These are phyloP conservation scores for Uromyces viciae-fabae DNA, from an alignment of 1,284 basidiomycete genomes.

Conservation along the genomic window DNA sequence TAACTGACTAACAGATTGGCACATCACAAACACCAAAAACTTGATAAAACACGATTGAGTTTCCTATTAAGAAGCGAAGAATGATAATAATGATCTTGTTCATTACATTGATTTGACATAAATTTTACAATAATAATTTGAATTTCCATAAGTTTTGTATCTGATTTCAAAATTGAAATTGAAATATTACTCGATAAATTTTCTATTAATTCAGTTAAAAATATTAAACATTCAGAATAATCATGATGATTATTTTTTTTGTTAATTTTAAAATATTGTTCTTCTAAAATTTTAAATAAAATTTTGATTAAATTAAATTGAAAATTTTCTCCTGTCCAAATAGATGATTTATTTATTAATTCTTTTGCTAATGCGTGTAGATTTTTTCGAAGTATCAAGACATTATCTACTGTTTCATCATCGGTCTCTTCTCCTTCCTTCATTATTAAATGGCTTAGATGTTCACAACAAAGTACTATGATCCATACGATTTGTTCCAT, in stretches of 20 bases:
- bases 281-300: neutral
- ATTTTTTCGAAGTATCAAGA: neutral
- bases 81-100: neutral
- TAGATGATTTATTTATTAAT: neutral
- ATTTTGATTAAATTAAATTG: neutral
- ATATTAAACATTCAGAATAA: neutral
- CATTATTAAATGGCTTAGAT: neutral
- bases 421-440: neutral
- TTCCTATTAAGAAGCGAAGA: constrained; percentile 10
- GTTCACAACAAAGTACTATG: neutral
- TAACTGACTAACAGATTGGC: too few relatives aligned
- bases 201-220: constrained; percentile 2
- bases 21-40: constrained; percentile 20
- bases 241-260: neutral
- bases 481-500: neutral
- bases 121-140: neutral
- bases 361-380: neutral
- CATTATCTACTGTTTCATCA: neutral
- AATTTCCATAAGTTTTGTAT: neutral
- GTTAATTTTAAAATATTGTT: neutral
- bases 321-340: constrained; percentile 4
- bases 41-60: constrained; percentile 15
- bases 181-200: neutral
- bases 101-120: neutral
- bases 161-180: neutral